Conservation (phyloP, 306 rosid species). For the Rubus parviflorus region DNA sequence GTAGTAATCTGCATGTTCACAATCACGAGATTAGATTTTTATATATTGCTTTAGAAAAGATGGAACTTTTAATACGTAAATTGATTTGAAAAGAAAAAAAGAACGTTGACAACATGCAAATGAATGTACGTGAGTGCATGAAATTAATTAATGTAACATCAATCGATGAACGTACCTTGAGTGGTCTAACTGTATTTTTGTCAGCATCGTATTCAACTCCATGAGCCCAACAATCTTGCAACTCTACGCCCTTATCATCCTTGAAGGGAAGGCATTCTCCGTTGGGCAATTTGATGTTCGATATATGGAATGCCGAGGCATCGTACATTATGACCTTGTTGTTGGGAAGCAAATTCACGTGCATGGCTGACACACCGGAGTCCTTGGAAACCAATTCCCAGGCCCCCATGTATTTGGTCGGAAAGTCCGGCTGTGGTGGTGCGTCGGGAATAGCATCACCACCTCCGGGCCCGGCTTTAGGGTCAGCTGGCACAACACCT, state of each 20-base stretch:
- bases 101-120: no score
- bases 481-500: background rate
- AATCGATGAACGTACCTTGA: constrained; percentile 45
- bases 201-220: constrained; percentile 50
- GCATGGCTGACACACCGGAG: constrained; percentile 81
- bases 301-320: constrained; percentile 46
- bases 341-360: constrained; percentile 60
- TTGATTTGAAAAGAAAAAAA: no score
- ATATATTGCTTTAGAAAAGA: background rate
- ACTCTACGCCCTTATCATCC: background rate
- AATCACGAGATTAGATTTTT: background rate
- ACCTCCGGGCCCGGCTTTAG: background rate
- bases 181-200: constrained; percentile 55
- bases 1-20: constrained; percentile 37
- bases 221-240: constrained; percentile 70
- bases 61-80: background rate
- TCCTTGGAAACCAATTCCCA: constrained; percentile 46
- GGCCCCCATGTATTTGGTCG: constrained; percentile 20
- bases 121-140: background rate
- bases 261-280: constrained; percentile 48
- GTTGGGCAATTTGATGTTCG: constrained; percentile 44
- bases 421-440: constrained; percentile 21
- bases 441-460: background rate
- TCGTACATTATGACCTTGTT: constrained; percentile 60
- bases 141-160: no score